These are phyloP conservation scores for Metschnikowia shivogae DNA, from an alignment of 805 yeast species.

Conservation along the genomic window DNA sequence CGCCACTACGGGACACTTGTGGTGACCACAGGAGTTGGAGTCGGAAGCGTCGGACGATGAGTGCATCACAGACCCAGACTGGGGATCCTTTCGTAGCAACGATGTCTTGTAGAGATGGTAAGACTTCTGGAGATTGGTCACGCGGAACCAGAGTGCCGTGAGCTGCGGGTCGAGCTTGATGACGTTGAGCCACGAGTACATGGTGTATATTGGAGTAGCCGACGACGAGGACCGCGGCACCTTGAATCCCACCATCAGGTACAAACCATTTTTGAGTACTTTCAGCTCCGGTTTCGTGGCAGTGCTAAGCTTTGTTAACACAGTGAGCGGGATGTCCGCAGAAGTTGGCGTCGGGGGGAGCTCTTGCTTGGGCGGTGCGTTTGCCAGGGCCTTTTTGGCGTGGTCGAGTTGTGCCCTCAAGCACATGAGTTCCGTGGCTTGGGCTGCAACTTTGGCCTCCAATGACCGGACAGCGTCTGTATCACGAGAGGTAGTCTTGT, in stretches of 20 bases:
- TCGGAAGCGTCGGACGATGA: constrained; percentile 11
- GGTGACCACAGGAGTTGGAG: constrained; percentile 12
- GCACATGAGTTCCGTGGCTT: constrained; percentile 9
- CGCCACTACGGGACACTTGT: constrained; percentile 38
- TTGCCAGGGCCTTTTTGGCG: neutral
- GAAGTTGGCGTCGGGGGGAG: neutral
- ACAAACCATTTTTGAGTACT: constrained; percentile 18
- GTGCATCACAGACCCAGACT: neutral
- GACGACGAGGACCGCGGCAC: neutral
- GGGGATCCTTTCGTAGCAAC: constrained; percentile 9
- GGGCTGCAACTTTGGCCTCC: constrained; percentile 9
- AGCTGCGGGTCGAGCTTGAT: constrained; percentile 38
- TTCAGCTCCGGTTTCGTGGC: constrained; percentile 6
- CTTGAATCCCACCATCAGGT: constrained; percentile 12
- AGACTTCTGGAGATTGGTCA: constrained; percentile 37
- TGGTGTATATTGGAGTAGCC: constrained; percentile 14
- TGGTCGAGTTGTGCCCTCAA: constrained; percentile 11
- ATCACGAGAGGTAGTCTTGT: neutral
- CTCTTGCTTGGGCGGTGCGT: too few relatives aligned
- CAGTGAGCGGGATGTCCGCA: constrained; percentile 9
- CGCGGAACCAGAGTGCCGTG: constrained; percentile 38
- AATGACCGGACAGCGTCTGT: constrained; percentile 2
- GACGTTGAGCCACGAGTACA: constrained; percentile 38
- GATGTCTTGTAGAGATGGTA: constrained; percentile 36
- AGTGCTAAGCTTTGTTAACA: constrained; percentile 23